Conservation (phyloP, 2,329 filamentous ascomycete genomes). For the Cryphonectria parasitica region DNA sequence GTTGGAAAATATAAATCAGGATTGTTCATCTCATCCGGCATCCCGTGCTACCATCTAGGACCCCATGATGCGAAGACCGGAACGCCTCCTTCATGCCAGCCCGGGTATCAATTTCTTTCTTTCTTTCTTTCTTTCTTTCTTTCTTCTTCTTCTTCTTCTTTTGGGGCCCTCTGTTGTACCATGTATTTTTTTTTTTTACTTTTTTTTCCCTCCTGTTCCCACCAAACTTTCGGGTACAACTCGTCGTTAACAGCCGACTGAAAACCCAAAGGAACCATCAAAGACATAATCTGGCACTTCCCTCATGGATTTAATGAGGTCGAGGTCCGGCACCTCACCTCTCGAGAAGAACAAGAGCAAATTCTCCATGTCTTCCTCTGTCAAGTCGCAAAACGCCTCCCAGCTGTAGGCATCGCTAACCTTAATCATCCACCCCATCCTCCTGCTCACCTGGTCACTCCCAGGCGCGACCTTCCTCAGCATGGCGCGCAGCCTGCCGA, state of each 20-base stretch:
- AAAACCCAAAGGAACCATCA: constrained; percentile 64
- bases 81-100: constrained; percentile 2
- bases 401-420: constrained; percentile 87
- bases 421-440: constrained; percentile 94
- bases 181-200: background rate
- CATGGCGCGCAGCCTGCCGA: constrained; percentile 79
- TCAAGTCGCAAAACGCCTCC: constrained; percentile 82
- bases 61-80: background rate
- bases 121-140: background rate
- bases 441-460: constrained; percentile 74
- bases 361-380: constrained; percentile 80
- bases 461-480: constrained; percentile 76
- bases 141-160: too few relatives aligned
- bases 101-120: constrained; percentile 7
- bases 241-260: constrained; percentile 45
- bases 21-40: background rate
- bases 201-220: background rate
- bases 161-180: background rate
- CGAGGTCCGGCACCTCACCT: constrained; percentile 59
- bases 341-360: constrained; percentile 71
- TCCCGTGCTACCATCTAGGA: background rate
- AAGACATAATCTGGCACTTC: constrained; percentile 55
- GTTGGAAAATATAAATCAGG: background rate
- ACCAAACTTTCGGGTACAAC: background rate
- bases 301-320: constrained; percentile 59